Evolutionary conservation across 352 stramenopile genomes (phyloP).

Genomic region (Pythium aristosporum): DNA sequence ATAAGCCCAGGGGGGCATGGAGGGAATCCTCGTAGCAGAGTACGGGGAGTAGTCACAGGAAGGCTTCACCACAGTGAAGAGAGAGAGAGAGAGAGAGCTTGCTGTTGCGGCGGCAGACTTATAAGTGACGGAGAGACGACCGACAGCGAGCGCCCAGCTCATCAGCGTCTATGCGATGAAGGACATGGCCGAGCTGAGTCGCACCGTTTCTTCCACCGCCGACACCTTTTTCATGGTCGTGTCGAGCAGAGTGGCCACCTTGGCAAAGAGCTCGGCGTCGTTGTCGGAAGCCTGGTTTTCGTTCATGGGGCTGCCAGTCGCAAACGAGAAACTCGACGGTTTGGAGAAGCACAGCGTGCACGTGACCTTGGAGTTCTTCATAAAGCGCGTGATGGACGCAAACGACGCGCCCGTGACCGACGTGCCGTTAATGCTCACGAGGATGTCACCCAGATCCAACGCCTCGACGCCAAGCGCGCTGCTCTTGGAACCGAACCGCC

Average conservation of each 20-base stretch:
- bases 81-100: neutral
- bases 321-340: conserved; percentile 1
- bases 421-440: conserved; percentile 77
- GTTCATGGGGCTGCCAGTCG: conserved; percentile 15
- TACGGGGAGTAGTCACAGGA: conserved; percentile 2
- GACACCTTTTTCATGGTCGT: conserved; percentile 75
- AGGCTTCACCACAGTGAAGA: conserved; percentile 10
- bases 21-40: conserved; percentile 1
- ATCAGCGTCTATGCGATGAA: conserved; percentile 42
- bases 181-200: conserved; percentile 73
- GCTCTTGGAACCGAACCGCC: conserved; percentile 60
- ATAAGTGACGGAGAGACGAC: neutral
- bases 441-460: conserved; percentile 55
- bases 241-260: conserved; percentile 70
- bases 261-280: conserved; percentile 52
- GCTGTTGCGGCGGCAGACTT: neutral
- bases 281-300: conserved; percentile 39
- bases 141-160: neutral
- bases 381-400: conserved; percentile 67
- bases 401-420: conserved; percentile 52
- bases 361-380: conserved; percentile 76
- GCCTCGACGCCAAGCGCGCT: conserved; percentile 69
- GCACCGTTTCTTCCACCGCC: conserved; percentile 70
- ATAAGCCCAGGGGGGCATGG: neutral
- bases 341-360: conserved; percentile 75